A percentile compares a stretch with the other conserved stretches of the same genome.
Evolutionary conservation across 768 basidiomycete species (phyloP).

Genomic region (Kwoniella sp.): DNA sequence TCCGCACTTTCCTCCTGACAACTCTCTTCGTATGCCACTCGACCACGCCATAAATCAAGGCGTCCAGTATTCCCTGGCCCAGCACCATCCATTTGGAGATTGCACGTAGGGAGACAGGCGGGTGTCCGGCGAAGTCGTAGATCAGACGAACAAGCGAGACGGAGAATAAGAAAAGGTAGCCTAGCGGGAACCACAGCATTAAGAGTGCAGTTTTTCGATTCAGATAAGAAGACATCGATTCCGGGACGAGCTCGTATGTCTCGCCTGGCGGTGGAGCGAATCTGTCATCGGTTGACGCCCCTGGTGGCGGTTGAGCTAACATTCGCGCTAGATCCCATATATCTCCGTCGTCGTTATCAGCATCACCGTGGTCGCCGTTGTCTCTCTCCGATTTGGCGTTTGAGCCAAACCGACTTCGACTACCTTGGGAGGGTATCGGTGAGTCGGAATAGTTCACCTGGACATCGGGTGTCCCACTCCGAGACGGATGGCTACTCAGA

Average conservation of each 20-base stretch:
- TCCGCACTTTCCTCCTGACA: conserved; percentile 47
- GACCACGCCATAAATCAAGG: conserved; percentile 56
- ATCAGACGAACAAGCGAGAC: conserved; percentile 56
- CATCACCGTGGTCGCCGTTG: conserved; percentile 13
- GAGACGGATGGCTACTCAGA: background rate
- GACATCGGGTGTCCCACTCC: background rate
- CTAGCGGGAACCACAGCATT: conserved; percentile 56
- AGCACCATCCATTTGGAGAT: conserved; percentile 56
- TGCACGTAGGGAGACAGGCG: conserved; percentile 43
- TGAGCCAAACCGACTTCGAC: background rate
- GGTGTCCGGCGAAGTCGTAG: conserved; percentile 48
- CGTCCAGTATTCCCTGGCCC: conserved; percentile 55
- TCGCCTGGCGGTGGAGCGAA: conserved; percentile 34
- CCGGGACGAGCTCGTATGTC: conserved; percentile 46
- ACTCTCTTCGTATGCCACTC: conserved; percentile 56
- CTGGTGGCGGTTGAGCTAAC: conserved; percentile 31
- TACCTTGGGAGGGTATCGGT: background rate
- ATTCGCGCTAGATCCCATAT: conserved; percentile 46
- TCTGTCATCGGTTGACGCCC: conserved; percentile 20
- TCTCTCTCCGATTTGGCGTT: background rate
- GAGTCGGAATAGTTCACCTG: background rate
- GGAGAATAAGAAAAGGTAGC: conserved; percentile 55
- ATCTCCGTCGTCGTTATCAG: conserved; percentile 24
- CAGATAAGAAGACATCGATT: conserved; percentile 55
- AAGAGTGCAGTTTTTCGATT: conserved; percentile 56